Base-by-base conservation (phyloP, 2,329 filamentous ascomycete species). In the Phaeosphaeriaceae sp. region DNA sequence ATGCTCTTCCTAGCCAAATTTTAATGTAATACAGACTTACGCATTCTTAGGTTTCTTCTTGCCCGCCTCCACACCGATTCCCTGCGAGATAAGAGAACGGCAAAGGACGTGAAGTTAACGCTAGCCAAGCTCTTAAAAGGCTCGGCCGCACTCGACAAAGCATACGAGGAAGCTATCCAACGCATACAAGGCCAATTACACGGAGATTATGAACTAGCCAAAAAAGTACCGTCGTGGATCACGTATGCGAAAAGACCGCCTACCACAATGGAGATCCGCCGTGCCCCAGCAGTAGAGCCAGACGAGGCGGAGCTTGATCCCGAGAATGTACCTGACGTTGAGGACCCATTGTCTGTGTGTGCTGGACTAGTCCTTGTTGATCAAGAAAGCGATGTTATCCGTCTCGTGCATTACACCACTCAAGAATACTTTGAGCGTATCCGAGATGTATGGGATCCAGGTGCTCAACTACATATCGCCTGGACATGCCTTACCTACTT, bases 131-230 rank as follows among this genome's bases (percentile, higher is more conserved):
- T 58, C 1, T 15, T 52, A 1, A 43, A 29, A 6, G 55, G 50
- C 18, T 20, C 38, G 6, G 35, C 21, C 8, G 40, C 47, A n/a
- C 36, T 48, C 16, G 44, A 54, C 18, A 17, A 28, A 6, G 54
- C 54, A 5, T 61, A 60, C 32, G 12, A 37, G 1, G 42, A 50
- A 7, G 56, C 54, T 2, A 35, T 58, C 15, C 12, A 46, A 3
- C 65, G 77, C n/a, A 79, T 82, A 20, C 36, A 72, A 13, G 50
- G 56, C 0, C 78, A 82, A 38, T 11, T 54, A 1, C 1, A 42
- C 1, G 72, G 68, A 3, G 54, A 68, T 6, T 29, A 32, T 16
- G 48, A 69, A 0, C 63, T 79, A 35, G 79, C 79, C 0, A 74
- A 66, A 29, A 42, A 33, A 15, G 43, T 54, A 4, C 23, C 59